Conservation (phyloP, 2,329 filamentous ascomycete genomes). For the Clarireedia homoeocarpa region DNA sequence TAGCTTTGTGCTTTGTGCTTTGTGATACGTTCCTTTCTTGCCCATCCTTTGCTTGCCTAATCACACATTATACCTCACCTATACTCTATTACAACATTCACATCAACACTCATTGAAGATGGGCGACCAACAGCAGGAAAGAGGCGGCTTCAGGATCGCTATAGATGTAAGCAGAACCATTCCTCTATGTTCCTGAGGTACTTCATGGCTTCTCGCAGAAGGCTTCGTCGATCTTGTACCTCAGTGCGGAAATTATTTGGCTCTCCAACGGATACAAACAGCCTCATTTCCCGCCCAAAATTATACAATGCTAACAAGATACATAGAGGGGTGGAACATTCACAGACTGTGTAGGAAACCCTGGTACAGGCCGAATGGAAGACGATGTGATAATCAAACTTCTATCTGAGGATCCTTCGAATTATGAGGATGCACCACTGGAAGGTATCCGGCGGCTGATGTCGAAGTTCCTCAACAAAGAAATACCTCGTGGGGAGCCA, state of each 20-base stretch:
- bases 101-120: constrained; percentile 4
- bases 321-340: constrained; percentile 74
- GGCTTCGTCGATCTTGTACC: not conserved
- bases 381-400: constrained; percentile 82
- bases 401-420: constrained; percentile 80
- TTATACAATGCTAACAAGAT: not conserved
- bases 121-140: constrained; percentile 13
- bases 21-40: not conserved
- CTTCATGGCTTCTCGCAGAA: not conserved
- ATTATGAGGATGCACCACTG: constrained; percentile 84
- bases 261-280: constrained; percentile 9
- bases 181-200: not conserved
- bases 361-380: constrained; percentile 58
- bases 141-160: constrained; percentile 61
- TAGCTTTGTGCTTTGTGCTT: not conserved
- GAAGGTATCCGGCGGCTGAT: constrained; percentile 86
- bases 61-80: not conserved
- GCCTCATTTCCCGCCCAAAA: not conserved
- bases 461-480: constrained; percentile 63
- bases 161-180: constrained; percentile 36
- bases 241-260: not conserved
- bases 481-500: constrained; percentile 71
- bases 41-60: not conserved
- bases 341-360: constrained; percentile 84
- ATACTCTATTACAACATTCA: not conserved